Conservation (phyloP, 345 rosid species). For the Hypericum androsaemum region DNA sequence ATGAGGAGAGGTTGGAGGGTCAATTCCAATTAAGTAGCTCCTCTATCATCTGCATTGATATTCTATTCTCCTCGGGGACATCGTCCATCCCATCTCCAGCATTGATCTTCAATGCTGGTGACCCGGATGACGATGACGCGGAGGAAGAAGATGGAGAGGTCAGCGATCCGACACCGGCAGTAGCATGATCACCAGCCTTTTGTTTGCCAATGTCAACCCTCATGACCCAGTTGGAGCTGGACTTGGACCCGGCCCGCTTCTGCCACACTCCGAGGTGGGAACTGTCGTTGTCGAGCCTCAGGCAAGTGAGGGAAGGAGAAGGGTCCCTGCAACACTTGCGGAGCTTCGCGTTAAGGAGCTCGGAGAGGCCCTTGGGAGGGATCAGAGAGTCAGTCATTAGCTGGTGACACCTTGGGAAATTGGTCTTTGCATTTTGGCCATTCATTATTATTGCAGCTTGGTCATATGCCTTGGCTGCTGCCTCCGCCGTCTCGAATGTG, state of each 20-base stretch:
- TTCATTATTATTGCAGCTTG: slow-evolving; percentile 62
- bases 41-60: not conserved
- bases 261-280: slow-evolving; percentile 1
- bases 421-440: slow-evolving; percentile 64
- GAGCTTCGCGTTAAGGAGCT: slow-evolving; percentile 46
- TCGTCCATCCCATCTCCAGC: not conserved
- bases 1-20: not conserved
- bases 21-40: not conserved
- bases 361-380: slow-evolving; percentile 37
- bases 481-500: slow-evolving; percentile 74
- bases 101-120: not conserved
- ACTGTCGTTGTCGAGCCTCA: slow-evolving; percentile 1
- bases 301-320: not conserved
- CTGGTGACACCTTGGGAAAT: slow-evolving; percentile 35
- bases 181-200: not conserved
- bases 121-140: not conserved
- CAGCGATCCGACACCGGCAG: not conserved
- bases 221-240: slow-evolving; percentile 2
- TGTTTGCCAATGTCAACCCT: not conserved
- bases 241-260: not conserved
- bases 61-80: not conserved
- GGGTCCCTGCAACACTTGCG: slow-evolving; percentile 40
- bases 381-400: slow-evolving; percentile 12
- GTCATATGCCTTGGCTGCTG: slow-evolving; percentile 65
- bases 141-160: not conserved